Conservation (phyloP, 768 basidiomycete genomes). For the Podaxis sp. region DNA sequence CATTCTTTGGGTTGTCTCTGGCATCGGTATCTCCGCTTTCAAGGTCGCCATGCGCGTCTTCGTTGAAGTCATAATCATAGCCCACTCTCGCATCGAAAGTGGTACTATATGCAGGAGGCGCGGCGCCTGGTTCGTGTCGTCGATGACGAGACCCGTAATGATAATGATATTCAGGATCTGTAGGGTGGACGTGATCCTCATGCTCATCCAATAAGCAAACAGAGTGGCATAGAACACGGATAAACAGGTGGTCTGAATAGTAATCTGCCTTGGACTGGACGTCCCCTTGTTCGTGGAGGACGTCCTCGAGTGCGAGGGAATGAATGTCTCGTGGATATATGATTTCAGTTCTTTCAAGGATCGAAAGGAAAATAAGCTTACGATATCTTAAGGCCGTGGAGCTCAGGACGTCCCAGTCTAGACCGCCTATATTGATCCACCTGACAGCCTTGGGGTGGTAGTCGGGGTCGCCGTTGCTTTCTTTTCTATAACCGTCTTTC, state of each 20-base stretch:
- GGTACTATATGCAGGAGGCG: constrained; percentile 4
- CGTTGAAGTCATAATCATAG: neutral
- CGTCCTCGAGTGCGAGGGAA: constrained; percentile 64
- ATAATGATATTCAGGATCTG: neutral
- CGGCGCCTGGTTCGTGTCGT: neutral
- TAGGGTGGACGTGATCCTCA: neutral
- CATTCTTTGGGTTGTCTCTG: neutral
- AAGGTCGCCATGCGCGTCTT: neutral
- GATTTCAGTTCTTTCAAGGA: constrained; percentile 10
- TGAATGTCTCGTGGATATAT: constrained; percentile 48
- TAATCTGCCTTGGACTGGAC: constrained; percentile 49
- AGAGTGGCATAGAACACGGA: constrained; percentile 56
- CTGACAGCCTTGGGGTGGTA: constrained; percentile 41
- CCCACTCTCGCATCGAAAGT: neutral
- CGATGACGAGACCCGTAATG: neutral
- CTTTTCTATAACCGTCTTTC: constrained; percentile 21
- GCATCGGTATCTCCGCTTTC: neutral
- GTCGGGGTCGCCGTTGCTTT: constrained; percentile 16
- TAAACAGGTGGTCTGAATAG: constrained; percentile 59
- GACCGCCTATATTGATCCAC: constrained; percentile 67
- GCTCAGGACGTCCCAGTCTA: constrained; percentile 65
- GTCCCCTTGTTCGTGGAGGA: constrained; percentile 54
- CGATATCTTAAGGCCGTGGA: constrained; percentile 58
- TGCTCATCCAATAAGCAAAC: constrained; percentile 21
- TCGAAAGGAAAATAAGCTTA: constrained; percentile 26